A percentile compares a stretch with the other conserved stretches of the same genome.
Evolutionary conservation across 345 rosid genomes (phyloP).

Genomic region (Pelargonium nanum): DNA sequence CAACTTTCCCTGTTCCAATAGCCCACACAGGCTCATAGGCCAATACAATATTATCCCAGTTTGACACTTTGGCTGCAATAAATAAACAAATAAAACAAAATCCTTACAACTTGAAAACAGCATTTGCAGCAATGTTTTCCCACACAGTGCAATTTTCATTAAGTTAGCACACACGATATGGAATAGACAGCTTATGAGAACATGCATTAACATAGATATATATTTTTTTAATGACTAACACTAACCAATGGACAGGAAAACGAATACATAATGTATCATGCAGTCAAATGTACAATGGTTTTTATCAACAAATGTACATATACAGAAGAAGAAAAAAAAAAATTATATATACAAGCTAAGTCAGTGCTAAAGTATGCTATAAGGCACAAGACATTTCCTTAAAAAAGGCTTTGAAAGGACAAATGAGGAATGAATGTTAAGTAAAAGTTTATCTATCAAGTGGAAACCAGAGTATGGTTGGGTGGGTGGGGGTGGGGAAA

Average conservation of each 20-base stretch:
- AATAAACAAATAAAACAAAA: background rate
- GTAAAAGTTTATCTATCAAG: too few species aligned
- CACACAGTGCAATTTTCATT: background rate
- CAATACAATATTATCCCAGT: constrained; percentile 66
- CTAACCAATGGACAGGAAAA: background rate
- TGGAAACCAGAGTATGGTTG: too few species aligned
- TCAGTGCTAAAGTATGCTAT: background rate
- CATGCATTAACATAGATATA: background rate
- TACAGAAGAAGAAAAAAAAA: too few species aligned
- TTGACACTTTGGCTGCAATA: constrained; percentile 40
- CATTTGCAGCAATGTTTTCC: constrained; percentile 24
- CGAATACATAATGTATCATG: background rate
- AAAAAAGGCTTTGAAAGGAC: background rate
- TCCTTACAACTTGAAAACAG: background rate
- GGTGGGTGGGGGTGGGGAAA: too few species aligned
- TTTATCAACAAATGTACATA: background rate
- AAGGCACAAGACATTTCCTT: background rate
- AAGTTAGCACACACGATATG: background rate
- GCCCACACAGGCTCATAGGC: constrained; percentile 98
- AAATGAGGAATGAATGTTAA: background rate
- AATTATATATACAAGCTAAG: background rate
- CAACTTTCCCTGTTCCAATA: constrained; percentile 91
- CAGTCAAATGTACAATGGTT: background rate
- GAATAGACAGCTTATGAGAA: background rate
- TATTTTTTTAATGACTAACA: too few species aligned